A percentile compares a stretch with the other conserved stretches of the same genome.
Evolutionary conservation across 176 grass and related monocot species (phyloP).

Genomic region (Pontederia paniculata): DNA sequence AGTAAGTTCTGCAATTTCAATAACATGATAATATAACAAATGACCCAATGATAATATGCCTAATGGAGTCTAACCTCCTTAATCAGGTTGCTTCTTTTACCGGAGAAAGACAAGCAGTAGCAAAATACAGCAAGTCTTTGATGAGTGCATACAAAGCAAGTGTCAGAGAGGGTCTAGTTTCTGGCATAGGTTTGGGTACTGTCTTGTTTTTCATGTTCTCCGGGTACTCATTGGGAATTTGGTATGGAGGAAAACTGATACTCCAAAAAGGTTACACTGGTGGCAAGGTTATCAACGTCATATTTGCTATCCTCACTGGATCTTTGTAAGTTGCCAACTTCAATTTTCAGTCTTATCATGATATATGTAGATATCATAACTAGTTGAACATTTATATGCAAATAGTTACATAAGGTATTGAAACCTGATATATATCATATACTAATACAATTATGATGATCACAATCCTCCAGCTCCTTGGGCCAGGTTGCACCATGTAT

Average conservation of each 20-base stretch:
- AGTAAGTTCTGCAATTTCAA: constrained; percentile 24
- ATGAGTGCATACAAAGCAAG: constrained; percentile 63
- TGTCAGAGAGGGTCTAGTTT: constrained; percentile 70
- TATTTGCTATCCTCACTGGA: constrained; percentile 91
- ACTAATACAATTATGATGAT: not conserved
- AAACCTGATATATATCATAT: not conserved
- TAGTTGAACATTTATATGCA: constrained; percentile 1
- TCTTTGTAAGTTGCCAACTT: constrained; percentile 63
- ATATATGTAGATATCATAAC: not conserved
- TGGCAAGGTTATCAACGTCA: constrained; percentile 94
- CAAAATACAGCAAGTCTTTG: constrained; percentile 65
- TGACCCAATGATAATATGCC: not conserved
- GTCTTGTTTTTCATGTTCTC: constrained; percentile 90
- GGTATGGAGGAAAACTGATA: constrained; percentile 93
- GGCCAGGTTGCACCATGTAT: constrained; percentile 80
- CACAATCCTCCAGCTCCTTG: constrained; percentile 44
- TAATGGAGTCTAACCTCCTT: not conserved
- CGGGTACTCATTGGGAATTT: constrained; percentile 91
- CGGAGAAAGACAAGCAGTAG: constrained; percentile 69
- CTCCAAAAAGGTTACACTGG: constrained; percentile 75
- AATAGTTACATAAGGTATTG: no score
- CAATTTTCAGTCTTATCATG: not conserved
- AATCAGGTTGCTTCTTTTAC: constrained; percentile 94
- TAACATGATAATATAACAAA: not conserved
- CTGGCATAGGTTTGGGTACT: constrained; percentile 72